Conservation (phyloP, 352 stramenopile genomes). For the Globisporangium apiculatum region DNA sequence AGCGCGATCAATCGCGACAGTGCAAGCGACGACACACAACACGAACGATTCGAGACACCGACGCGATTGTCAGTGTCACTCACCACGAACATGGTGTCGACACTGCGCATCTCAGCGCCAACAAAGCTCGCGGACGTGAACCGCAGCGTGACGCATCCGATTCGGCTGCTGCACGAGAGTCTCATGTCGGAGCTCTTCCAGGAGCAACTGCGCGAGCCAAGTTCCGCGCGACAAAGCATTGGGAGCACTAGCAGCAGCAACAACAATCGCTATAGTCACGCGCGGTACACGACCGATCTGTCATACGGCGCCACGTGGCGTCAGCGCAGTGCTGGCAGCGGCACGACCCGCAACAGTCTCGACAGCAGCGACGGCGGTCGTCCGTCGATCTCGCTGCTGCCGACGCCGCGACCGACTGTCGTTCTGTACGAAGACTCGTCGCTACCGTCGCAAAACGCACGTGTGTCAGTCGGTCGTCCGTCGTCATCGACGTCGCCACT, state of each 20-base stretch:
- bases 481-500: constrained; percentile 1
- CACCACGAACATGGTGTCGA: background rate
- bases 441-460: background rate
- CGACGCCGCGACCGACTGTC: constrained; percentile 7
- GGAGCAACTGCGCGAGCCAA: constrained; percentile 26
- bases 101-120: background rate
- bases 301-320: too few relatives aligned
- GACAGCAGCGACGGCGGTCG: background rate
- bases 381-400: constrained; percentile 6
- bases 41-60: background rate
- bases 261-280: background rate
- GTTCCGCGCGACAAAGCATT: constrained; percentile 7
- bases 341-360: constrained; percentile 1
- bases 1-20: too few relatives aligned
- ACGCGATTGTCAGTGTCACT: background rate
- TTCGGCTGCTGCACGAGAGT: constrained; percentile 32
- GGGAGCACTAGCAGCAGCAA: background rate
- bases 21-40: background rate
- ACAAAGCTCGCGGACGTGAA: constrained; percentile 9
- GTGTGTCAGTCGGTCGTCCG: background rate
- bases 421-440: constrained; percentile 7
- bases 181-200: constrained; percentile 33
- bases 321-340: background rate
- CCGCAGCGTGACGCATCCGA: constrained; percentile 8
- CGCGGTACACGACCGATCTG: background rate